These are phyloP conservation scores for Vaccinium darrowii DNA, from an alignment of 148 eudicot genomes.

Conservation along the genomic window DNA sequence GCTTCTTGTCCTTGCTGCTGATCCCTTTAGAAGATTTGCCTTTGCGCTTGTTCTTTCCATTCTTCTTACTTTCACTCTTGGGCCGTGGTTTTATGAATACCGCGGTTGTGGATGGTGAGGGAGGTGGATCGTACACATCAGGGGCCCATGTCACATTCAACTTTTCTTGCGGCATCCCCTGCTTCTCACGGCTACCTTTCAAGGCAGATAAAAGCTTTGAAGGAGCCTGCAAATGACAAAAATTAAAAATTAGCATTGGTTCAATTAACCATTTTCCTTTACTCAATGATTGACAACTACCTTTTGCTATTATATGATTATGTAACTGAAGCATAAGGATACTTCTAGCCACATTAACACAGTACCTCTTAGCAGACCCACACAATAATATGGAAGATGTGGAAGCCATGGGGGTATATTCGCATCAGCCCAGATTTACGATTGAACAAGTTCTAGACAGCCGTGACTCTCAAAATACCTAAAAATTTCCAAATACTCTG, in stretches of 20 bases:
- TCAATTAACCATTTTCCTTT: neutral
- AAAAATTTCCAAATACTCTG: no score
- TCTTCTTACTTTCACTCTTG: conserved; percentile 52
- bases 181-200: conserved; percentile 89
- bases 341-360: neutral
- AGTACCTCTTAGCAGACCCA: neutral
- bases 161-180: conserved; percentile 46
- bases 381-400: neutral
- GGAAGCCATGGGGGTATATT: neutral
- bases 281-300: neutral
- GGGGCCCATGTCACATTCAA: conserved; percentile 85
- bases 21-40: conserved; percentile 47
- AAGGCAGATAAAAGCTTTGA: conserved; percentile 74
- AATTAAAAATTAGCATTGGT: neutral
- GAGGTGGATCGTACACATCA: conserved; percentile 85
- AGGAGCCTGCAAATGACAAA: conserved; percentile 30
- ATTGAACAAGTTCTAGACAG: no score
- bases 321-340: neutral
- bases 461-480: no score
- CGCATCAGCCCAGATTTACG: neutral
- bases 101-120: conserved; percentile 55
- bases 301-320: neutral
- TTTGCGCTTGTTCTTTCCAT: conserved; percentile 67
- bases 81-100: conserved; percentile 43
- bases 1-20: conserved; percentile 78